Conservation (phyloP, 139 green algal genomes). For the Chlamydomonas asymmetrica region DNA sequence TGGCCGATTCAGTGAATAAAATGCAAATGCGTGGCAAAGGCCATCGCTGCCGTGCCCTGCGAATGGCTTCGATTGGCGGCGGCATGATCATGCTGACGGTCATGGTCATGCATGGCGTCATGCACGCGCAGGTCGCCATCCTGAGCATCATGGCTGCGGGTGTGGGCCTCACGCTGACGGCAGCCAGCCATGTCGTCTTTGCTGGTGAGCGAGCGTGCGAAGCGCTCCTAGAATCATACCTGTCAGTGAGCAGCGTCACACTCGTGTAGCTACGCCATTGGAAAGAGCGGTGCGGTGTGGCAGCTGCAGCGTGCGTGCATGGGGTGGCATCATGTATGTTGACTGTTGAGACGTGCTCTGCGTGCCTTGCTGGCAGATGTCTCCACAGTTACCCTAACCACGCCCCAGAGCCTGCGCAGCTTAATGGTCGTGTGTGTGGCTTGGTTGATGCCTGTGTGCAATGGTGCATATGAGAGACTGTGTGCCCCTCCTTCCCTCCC, state of each 20-base stretch:
- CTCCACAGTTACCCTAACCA: neutral
- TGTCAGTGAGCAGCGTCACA: neutral
- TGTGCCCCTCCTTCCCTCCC: neutral
- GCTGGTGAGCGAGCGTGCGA: neutral
- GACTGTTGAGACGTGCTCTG: neutral
- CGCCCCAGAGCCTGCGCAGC: no score
- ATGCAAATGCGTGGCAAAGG: no score
- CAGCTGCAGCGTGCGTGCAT: neutral
- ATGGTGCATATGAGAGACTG: neutral
- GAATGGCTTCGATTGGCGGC: no score
- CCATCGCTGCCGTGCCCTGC: no score
- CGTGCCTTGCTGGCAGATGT: no score
- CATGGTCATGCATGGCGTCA: no score
- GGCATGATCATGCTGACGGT: no score
- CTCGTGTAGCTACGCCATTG: no score
- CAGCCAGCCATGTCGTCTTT: slow-evolving; percentile 53
- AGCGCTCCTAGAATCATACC: neutral
- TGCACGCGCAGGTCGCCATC: slow-evolving; percentile 53
- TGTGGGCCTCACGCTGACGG: slow-evolving; percentile 81
- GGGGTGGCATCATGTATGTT: neutral
- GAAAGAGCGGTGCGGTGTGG: no score
- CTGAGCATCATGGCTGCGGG: slow-evolving; percentile 78
- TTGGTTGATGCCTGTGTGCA: neutral
- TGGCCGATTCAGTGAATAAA: no score
- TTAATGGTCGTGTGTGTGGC: no score